Evolutionary conservation across 371 early-diverging fungal genomes (phyloP), one percentile per base, ranked within the genome.

Genomic region (Apophysomyces trapeziformis): DNA sequence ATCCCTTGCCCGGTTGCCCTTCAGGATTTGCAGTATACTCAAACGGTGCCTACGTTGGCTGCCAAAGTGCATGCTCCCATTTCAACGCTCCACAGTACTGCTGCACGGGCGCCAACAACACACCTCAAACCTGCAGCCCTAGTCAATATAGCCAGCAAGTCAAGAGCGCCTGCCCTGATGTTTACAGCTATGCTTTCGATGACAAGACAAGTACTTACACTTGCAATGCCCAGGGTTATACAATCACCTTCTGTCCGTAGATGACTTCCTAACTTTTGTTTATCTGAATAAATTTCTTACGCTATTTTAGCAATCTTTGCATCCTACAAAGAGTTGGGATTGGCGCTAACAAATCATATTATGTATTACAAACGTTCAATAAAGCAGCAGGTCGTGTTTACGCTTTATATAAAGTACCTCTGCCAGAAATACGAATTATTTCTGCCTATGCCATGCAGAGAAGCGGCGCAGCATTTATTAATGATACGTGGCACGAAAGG

Each of bases 91-190:
- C 68, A 32, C 45, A 74, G 16, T 58, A 70, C 41, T 81, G 81
- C 60, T 81, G 81, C 64, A 73, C 66, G 9, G 78, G 78, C 1
- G 14, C 11, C 1, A 58, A 77, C 47, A 73, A 76, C 63, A 58
- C 43, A 9, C 82, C 79, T 0, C 41, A 63, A 8, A 14, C 36
- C 5, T 81, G 82, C 57, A 68, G 71, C 35, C 66, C 75, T 8
- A 71, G 73, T 32, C 6, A 46, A 0, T 61, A 64, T 16, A 54
- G 78, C 7, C 13, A 47, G 5, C 41, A 14, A 60, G 64, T 79
- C 43, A 82, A 82, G 45, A 14, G 57, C 0, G 64, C 70, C 14
- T 82, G 82, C 43, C 82, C 82, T 0, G 79, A 82, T 62, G 77
- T 76, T 16, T 82, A 82, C 60, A 71, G 65, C 11, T 71, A 64